These are phyloP conservation scores for Gossypium herbaceum DNA, from an alignment of 345 rosid species.

Conservation along the genomic window DNA sequence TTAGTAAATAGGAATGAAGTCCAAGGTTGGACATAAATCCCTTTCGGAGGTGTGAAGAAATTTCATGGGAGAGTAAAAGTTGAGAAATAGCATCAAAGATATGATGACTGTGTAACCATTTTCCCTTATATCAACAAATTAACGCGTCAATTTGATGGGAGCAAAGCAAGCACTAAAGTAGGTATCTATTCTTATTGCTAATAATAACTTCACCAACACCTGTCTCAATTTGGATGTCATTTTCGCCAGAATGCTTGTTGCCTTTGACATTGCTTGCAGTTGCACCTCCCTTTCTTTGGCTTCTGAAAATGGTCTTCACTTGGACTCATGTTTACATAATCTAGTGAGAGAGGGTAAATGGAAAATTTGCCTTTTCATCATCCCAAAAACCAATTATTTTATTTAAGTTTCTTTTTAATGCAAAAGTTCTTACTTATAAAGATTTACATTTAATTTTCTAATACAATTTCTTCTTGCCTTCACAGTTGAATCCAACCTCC, in stretches of 20 bases:
- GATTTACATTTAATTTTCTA: too few species aligned
- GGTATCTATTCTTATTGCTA: slow-evolving; percentile 11
- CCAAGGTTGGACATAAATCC: background rate
- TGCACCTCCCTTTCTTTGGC: background rate
- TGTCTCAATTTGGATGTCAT: background rate
- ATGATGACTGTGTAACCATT: background rate
- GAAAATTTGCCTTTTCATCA: too few species aligned
- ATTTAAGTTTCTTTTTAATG: too few species aligned
- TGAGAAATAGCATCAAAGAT: background rate
- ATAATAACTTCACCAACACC: background rate
- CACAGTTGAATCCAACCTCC: too few species aligned
- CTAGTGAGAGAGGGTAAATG: too few species aligned
- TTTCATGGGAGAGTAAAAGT: background rate
- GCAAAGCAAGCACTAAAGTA: background rate
- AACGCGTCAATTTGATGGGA: background rate
- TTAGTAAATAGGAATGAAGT: background rate
- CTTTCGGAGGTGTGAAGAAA: background rate
- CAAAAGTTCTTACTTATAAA: too few species aligned
- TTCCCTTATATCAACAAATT: background rate
- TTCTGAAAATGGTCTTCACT: background rate
- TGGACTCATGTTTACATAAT: background rate
- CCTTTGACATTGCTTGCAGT: background rate
- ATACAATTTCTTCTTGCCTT: too few species aligned
- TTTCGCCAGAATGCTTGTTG: background rate
- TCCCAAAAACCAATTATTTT: too few species aligned